Conservation (phyloP, 768 basidiomycete genomes). For the Suillus variegatus region DNA sequence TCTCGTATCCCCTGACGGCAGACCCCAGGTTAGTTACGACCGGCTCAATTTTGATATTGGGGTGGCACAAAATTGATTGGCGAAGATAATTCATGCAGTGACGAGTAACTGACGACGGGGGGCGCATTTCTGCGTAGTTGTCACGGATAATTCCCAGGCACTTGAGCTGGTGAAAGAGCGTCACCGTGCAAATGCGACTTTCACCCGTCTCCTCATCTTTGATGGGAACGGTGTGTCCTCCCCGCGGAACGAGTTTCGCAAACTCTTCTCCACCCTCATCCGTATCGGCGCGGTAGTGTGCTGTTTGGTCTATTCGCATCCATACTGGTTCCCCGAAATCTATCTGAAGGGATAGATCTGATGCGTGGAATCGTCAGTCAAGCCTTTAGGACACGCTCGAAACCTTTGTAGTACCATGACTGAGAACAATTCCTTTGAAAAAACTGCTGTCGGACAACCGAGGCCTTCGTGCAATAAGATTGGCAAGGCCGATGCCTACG, state of each 20-base stretch:
- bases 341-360: constrained; percentile 14
- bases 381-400: not conserved
- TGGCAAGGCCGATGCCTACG: not conserved
- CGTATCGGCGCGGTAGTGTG: constrained; percentile 20
- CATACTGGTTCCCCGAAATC: constrained; percentile 18
- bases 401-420: not conserved
- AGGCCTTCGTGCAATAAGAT: not conserved
- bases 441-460: not conserved
- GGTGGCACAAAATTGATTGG: constrained; percentile 31
- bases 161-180: constrained; percentile 42
- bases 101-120: constrained; percentile 12
- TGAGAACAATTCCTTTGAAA: not conserved
- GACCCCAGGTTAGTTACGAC: constrained; percentile 8
- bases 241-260: constrained; percentile 29
- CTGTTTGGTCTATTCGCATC: constrained; percentile 24
- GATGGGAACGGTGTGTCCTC: constrained; percentile 33
- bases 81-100: constrained; percentile 41
- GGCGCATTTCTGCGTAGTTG: constrained; percentile 14
- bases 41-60: constrained; percentile 30
- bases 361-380: not conserved
- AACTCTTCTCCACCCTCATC: constrained; percentile 26
- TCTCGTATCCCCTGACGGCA: constrained; percentile 19
- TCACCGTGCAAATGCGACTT: constrained; percentile 32
- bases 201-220: constrained; percentile 8
- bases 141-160: constrained; percentile 39